A percentile compares a stretch with the other conserved stretches of the same genome.
phyloP scores from a whole-genome alignment of 2,329 filamentous ascomycete species.

The Fusarium sp. region DNA sequence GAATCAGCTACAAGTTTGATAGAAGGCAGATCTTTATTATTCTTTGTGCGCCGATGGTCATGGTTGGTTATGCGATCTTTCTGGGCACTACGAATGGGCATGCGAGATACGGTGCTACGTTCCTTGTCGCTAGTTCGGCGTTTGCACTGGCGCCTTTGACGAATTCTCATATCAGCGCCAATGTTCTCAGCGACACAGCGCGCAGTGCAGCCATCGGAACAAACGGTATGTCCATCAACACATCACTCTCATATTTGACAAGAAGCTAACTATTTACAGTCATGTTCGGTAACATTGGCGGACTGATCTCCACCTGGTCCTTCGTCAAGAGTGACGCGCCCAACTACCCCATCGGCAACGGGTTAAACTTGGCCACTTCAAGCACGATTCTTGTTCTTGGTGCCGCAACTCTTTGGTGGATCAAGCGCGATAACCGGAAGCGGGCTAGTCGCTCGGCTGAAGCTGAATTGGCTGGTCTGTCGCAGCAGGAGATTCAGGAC shows the following conservation, averaged over 20 bases:
- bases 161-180: conserved; percentile 61
- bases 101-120: conserved; percentile 74
- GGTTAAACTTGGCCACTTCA: conserved; percentile 69
- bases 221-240: conserved; percentile 42
- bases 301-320: conserved; percentile 69
- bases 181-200: conserved; percentile 75
- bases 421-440: conserved; percentile 65
- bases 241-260: fast-evolving
- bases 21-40: conserved; percentile 68
- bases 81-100: conserved; percentile 60
- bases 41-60: conserved; percentile 66
- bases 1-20: conserved; percentile 68
- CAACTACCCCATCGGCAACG: conserved; percentile 74
- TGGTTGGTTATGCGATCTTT: conserved; percentile 76
- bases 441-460: conserved; percentile 42
- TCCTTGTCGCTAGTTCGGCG: conserved; percentile 63
- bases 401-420: conserved; percentile 62
- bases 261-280: conserved; percentile 43
- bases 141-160: conserved; percentile 38
- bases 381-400: conserved; percentile 59
- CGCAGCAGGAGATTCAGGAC: conserved; percentile 62
- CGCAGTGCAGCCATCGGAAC: conserved; percentile 71
- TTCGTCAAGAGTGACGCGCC: conserved; percentile 70
- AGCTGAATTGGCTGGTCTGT: conserved; percentile 61
- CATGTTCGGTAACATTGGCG: conserved; percentile 77